Conservation (phyloP, 768 basidiomycete genomes). For the Xerocomellus dryophilus region DNA sequence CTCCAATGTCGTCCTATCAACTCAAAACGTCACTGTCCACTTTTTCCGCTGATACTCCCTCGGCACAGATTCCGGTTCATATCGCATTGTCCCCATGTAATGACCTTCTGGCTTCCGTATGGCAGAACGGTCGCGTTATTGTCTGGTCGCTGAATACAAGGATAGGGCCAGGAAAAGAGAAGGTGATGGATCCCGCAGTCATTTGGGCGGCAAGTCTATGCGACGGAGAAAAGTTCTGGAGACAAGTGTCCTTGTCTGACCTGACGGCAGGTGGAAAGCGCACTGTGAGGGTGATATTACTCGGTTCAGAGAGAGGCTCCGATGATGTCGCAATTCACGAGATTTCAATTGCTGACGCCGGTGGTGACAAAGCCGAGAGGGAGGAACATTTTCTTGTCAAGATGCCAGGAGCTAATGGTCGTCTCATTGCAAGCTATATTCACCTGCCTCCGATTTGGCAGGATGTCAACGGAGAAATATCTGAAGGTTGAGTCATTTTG, state of each 20-base stretch:
- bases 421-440: conserved; percentile 36
- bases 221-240: conserved; percentile 19
- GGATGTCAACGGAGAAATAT: conserved; percentile 45
- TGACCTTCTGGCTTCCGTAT: conserved; percentile 65
- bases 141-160: conserved; percentile 70
- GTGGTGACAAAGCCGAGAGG: neutral
- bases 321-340: conserved; percentile 36
- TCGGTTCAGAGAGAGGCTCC: conserved; percentile 38
- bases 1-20: conserved; percentile 84
- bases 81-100: conserved; percentile 53
- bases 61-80: conserved; percentile 53
- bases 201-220: conserved; percentile 33
- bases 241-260: conserved; percentile 29
- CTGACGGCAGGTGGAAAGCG: neutral
- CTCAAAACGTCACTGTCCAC: conserved; percentile 30
- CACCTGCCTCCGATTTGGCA: conserved; percentile 39
- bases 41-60: neutral
- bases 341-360: conserved; percentile 5
- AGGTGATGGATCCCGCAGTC: conserved; percentile 54
- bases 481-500: conserved; percentile 36
- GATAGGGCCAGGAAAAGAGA: conserved; percentile 52
- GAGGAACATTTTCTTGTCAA: conserved; percentile 9
- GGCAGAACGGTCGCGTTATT: conserved; percentile 65
- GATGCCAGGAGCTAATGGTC: conserved; percentile 44
- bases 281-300: conserved; percentile 29